Percentiles rank a stretch among this genome's conserved stretches.
Evolutionary conservation across 2,329 filamentous ascomycete genomes (phyloP).

Genomic region (Madurella fahalii): DNA sequence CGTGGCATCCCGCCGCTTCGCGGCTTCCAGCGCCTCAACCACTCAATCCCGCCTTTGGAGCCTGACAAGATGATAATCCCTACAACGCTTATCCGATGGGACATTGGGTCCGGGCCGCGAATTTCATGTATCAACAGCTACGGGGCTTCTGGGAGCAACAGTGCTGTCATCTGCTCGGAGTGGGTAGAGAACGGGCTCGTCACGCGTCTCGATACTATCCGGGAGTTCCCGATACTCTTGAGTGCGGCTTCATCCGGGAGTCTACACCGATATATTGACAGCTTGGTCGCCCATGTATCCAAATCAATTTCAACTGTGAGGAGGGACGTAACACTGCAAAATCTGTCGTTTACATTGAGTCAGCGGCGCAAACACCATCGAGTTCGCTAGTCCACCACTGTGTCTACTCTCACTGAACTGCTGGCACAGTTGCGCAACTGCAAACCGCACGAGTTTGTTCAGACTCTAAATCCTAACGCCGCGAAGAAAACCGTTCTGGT

Average conservation of each 20-base stretch:
- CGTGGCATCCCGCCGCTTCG: slow-evolving; percentile 16
- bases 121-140: slow-evolving; percentile 12
- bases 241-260: background rate
- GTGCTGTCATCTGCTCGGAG: background rate
- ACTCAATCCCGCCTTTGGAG: slow-evolving; percentile 5
- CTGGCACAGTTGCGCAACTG: too few species aligned
- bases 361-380: slow-evolving; percentile 29
- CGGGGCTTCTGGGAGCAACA: slow-evolving; percentile 10
- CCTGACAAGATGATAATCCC: background rate
- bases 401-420: slow-evolving; percentile 15
- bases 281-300: background rate
- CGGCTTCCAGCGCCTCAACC: slow-evolving; percentile 17
- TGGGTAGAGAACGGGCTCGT: too few species aligned
- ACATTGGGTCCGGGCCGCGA: background rate
- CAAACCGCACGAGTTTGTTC: background rate
- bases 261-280: background rate
- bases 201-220: too few species aligned
- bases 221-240: background rate
- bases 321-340: slow-evolving; percentile 24
- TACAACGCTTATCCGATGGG: background rate
- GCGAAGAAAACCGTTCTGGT: slow-evolving; percentile 32
- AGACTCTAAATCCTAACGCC: background rate
- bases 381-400: slow-evolving; percentile 13
- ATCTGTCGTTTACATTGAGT: slow-evolving; percentile 33
- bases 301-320: background rate